Evolutionary conservation across 257 asterid genomes (phyloP), one percentile per base, ranked within the genome.

Genomic region (Coffea canephora): DNA sequence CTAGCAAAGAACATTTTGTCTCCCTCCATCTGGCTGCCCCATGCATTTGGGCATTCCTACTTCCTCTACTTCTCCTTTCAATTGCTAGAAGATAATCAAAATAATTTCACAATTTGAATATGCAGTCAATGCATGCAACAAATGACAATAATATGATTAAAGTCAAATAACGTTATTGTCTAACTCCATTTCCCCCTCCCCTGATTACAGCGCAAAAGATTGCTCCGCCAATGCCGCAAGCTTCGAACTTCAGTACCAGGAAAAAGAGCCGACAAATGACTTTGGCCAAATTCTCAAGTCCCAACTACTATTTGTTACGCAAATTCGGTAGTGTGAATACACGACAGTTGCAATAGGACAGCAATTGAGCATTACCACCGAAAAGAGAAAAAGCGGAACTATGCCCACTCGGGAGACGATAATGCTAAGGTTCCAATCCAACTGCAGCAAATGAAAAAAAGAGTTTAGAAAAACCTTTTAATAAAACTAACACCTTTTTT

Each of bases 361-460:
- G 46, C 41, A 21, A 9, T 43, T 75, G 45, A 46, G 71, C 48
- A 54, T 69, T 25, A 50, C 10, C 10, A 61, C 79, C 62, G 70
- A 76, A 77, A 55, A 77, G 49, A 75, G 82, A 80, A 82, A 84
- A 83, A 83, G 83, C 82, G 71, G 48, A 59, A 80, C 18, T 77
- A 39, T 52, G 27, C 52, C 41, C 50, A 48, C 36, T 74, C 27
- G 39, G 78, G 69, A 57, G 78, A 74, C 69, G 27, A 27, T 27
- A 74, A 74, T 62, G 3, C 54, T 57, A 55, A 55, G 69, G 46
- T 27, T 57, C 43, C 23, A 77, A 78, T 69, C 48, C 68, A 46
- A 45, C 70, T 79, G 36, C 81, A 79, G 34, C 61, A 7, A 46
- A 31, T 61, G 4, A 46, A 71, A 13, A 15, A 8, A 16, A 69